phyloP scores from a whole-genome alignment of 2,329 filamentous ascomycete species.

The Cladosporium sp. region DNA sequence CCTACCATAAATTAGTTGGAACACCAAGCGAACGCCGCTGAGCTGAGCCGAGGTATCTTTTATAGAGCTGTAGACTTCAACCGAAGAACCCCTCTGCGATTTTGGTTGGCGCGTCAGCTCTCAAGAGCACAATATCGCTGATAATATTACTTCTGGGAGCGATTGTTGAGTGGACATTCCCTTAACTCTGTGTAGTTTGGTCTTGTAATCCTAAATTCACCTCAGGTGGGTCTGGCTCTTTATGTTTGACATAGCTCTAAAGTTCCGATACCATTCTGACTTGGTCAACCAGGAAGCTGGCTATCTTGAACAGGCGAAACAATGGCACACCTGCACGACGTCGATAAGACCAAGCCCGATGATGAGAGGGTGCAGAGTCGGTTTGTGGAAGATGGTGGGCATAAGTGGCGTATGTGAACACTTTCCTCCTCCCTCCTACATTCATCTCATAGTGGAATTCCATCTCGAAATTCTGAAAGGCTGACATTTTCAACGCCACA shows the following conservation, averaged over 20 bases:
- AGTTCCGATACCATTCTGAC: neutral
- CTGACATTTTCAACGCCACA: neutral
- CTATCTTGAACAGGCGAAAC: no score
- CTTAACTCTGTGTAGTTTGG: no score
- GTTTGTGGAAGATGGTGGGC: constrained; percentile 64
- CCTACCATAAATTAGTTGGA: no score
- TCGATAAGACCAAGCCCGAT: constrained; percentile 29
- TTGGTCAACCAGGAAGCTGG: neutral
- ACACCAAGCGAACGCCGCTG: neutral
- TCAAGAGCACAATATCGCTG: no score
- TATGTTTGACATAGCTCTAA: neutral
- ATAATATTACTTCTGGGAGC: no score
- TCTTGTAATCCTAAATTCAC: neutral
- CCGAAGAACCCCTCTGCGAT: neutral
- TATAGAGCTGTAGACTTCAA: neutral
- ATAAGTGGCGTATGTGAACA: constrained; percentile 60
- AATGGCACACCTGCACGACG: neutral
- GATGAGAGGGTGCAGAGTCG: constrained; percentile 43
- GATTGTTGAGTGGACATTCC: no score
- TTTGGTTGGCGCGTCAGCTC: neutral
- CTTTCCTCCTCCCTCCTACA: neutral
- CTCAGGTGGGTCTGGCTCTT: neutral
- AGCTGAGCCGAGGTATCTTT: neutral
- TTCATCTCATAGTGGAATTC: no score
- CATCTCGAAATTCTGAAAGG: no score